Conservation (phyloP, 805 yeast genomes). For the Kuraishia hungarica region DNA sequence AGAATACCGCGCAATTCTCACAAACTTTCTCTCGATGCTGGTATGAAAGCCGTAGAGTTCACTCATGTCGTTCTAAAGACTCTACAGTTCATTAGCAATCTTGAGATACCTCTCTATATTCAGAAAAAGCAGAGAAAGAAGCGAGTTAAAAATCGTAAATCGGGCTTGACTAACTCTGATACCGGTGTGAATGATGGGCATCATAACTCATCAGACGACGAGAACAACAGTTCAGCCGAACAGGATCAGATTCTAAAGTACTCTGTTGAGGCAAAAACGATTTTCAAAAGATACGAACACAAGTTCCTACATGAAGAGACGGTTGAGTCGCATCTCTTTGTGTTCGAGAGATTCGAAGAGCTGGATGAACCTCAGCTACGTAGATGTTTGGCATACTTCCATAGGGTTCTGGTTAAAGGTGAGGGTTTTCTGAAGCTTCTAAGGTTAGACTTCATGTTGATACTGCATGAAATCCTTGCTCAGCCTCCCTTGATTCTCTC, state of each 20-base stretch:
- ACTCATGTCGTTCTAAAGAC: conserved; percentile 52
- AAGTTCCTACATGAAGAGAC: conserved; percentile 49
- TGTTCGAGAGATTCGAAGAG: conserved; percentile 53
- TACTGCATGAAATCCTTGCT: conserved; percentile 35
- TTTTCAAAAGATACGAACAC: conserved; percentile 23
- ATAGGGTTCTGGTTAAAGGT: conserved; percentile 56
- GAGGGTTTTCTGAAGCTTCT: conserved; percentile 45
- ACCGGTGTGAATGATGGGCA: background rate
- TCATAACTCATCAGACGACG: background rate
- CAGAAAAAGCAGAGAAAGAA: background rate
- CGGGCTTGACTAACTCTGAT: background rate
- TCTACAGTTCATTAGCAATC: background rate
- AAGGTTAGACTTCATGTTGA: conserved; percentile 66
- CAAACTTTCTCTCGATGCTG: conserved; percentile 54
- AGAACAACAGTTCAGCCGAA: background rate
- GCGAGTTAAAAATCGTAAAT: background rate
- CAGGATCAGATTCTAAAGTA: background rate
- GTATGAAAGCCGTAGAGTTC: conserved; percentile 53
- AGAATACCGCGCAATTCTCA: conserved; percentile 55
- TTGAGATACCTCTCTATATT: background rate
- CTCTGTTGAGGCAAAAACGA: background rate
- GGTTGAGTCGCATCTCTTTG: conserved; percentile 57
- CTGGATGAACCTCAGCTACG: conserved; percentile 52
- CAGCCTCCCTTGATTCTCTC: background rate
- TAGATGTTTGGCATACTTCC: conserved; percentile 60